A percentile compares a stretch with the other conserved stretches of the same genome.
phyloP scores from a whole-genome alignment of 331 rosid genomes.

The Cydonia oblonga region DNA sequence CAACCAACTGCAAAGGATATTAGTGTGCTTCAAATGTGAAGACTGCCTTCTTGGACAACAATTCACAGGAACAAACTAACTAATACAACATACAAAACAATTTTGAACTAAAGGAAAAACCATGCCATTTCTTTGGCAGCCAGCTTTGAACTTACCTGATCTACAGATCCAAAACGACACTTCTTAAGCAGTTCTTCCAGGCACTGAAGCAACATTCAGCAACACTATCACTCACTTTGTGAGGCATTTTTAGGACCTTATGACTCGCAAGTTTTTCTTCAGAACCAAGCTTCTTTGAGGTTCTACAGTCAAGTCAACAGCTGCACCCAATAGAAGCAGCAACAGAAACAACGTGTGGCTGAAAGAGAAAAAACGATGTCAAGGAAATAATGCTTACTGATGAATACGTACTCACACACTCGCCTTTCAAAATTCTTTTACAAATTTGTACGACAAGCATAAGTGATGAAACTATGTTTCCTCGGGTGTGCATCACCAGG shows the following conservation, averaged over 20 bases:
- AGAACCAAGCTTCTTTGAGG: constrained; percentile 41
- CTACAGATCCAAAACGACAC: constrained; percentile 68
- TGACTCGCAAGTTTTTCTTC: constrained; percentile 21
- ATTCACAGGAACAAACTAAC: neutral
- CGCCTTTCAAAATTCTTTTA: neutral
- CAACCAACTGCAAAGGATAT: constrained; percentile 67
- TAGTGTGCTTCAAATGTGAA: constrained; percentile 7
- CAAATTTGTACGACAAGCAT: neutral
- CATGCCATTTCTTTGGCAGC: neutral
- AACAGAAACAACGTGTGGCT: constrained; percentile 78
- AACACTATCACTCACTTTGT: constrained; percentile 54
- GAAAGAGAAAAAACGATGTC: constrained; percentile 9
- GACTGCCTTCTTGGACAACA: neutral
- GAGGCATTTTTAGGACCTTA: constrained; percentile 20
- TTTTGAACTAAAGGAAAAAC: neutral
- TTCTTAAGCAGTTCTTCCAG: constrained; percentile 72
- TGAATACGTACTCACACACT: neutral
- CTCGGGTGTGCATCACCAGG: neutral
- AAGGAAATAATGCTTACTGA: neutral
- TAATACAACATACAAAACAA: neutral
- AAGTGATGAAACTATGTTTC: neutral
- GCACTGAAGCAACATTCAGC: constrained; percentile 83
- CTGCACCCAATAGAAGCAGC: constrained; percentile 70
- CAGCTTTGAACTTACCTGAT: constrained; percentile 44
- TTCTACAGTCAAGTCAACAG: constrained; percentile 47